These are phyloP conservation scores for Jamesozyma piceae DNA, from an alignment of 805 yeast genomes.

Conservation along the genomic window DNA sequence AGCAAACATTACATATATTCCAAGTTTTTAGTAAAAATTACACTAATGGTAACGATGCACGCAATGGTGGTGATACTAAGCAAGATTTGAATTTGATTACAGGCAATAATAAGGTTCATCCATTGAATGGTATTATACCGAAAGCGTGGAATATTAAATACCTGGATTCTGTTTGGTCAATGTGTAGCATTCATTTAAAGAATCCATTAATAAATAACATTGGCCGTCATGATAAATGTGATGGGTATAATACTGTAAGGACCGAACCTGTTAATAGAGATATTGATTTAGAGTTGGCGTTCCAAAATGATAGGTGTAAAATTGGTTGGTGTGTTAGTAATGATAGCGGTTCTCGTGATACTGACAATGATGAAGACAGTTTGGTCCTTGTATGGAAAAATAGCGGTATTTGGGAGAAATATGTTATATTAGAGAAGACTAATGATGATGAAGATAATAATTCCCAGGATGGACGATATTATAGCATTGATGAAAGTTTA, in stretches of 20 bases:
- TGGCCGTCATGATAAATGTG: slow-evolving; percentile 12
- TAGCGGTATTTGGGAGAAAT: slow-evolving; percentile 79
- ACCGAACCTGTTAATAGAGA: slow-evolving; percentile 1
- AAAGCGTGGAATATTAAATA: slow-evolving; percentile 53
- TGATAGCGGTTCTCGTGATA: background rate
- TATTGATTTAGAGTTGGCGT: slow-evolving; percentile 1
- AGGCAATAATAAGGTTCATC: slow-evolving; percentile 48
- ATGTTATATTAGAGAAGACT: slow-evolving; percentile 51
- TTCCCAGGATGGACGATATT: background rate
- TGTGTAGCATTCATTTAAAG: slow-evolving; percentile 55
- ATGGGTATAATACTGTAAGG: slow-evolving; percentile 1
- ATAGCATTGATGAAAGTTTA: slow-evolving; percentile 16
- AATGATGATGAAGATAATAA: slow-evolving; percentile 8
- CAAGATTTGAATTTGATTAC: slow-evolving; percentile 2
- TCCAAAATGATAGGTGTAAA: slow-evolving; percentile 23
- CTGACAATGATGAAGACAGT: slow-evolving; percentile 45
- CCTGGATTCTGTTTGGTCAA: slow-evolving; percentile 81
- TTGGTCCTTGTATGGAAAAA: slow-evolving; percentile 67
- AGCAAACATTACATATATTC: slow-evolving; percentile 80
- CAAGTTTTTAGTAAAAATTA: slow-evolving; percentile 28
- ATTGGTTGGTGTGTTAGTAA: slow-evolving; percentile 23
- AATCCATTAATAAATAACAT: slow-evolving; percentile 18
- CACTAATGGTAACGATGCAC: background rate
- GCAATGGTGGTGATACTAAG: background rate
- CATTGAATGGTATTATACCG: slow-evolving; percentile 50